Evolutionary conservation across 1,284 basidiomycete genomes (phyloP).

Genomic region (Mycena sp.): DNA sequence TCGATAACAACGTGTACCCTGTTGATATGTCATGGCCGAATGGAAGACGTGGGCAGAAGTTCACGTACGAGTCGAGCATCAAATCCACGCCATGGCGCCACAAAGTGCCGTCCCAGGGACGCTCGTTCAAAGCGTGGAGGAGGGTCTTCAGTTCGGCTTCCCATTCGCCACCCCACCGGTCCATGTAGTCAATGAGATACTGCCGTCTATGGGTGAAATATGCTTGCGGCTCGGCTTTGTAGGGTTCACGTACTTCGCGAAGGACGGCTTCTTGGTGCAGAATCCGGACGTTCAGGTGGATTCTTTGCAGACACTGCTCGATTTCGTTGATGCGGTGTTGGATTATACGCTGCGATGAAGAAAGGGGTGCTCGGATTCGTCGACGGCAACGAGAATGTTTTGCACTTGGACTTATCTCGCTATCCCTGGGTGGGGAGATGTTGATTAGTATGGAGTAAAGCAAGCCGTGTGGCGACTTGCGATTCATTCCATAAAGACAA

Average conservation of each 20-base stretch:
- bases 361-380: neutral
- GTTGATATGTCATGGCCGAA: neutral
- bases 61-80: constrained; percentile 22
- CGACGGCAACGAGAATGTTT: too few relatives aligned
- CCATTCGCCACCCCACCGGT: constrained; percentile 4
- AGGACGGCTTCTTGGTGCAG: constrained; percentile 14
- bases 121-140: constrained; percentile 4
- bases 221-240: neutral
- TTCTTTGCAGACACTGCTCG: neutral
- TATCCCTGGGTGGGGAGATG: too few relatives aligned
- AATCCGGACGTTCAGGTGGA: constrained; percentile 3
- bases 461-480: neutral
- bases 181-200: neutral
- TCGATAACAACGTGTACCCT: constrained; percentile 20
- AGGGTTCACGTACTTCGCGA: constrained; percentile 1
- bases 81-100: constrained; percentile 14
- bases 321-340: constrained; percentile 17
- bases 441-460: neutral
- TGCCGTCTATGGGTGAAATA: constrained; percentile 12
- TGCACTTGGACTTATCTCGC: too few relatives aligned
- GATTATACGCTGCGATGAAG: constrained; percentile 8
- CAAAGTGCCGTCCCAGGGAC: constrained; percentile 8
- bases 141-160: constrained; percentile 22
- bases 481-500: neutral
- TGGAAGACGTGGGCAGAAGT: neutral